These are phyloP conservation scores for Echria macrotheca DNA, from an alignment of 495 filamentous ascomycete species.

Conservation along the genomic window DNA sequence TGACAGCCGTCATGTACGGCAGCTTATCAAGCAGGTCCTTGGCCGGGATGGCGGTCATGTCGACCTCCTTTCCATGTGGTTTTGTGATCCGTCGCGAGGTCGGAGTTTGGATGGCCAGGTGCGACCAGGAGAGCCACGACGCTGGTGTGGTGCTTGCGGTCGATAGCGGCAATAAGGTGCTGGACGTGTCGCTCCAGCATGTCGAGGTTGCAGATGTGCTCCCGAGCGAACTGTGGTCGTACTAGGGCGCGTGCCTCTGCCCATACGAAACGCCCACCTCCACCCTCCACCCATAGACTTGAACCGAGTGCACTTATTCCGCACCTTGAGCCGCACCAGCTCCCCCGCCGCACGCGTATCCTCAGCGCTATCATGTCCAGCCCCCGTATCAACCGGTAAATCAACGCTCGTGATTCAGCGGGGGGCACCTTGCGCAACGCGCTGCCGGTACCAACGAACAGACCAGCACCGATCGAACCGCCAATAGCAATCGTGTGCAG, in stretches of 20 bases:
- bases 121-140: slow-evolving; percentile 51
- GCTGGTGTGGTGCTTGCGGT: slow-evolving; percentile 53
- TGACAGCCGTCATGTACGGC: slow-evolving; percentile 43
- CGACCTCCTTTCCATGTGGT: slow-evolving; percentile 43
- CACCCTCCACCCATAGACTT: too few species aligned
- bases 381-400: too few species aligned
- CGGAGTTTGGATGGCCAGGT: slow-evolving; percentile 52
- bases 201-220: slow-evolving; percentile 55
- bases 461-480: slow-evolving; percentile 53
- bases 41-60: slow-evolving; percentile 11
- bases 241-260: slow-evolving; percentile 57
- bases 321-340: too few species aligned
- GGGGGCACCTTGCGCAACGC: slow-evolving; percentile 43
- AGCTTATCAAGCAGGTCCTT: slow-evolving; percentile 32
- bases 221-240: slow-evolving; percentile 56
- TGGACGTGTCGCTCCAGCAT: slow-evolving; percentile 58
- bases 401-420: too few species aligned
- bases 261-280: too few species aligned
- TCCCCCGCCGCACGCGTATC: too few species aligned
- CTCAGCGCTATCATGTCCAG: too few species aligned
- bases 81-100: slow-evolving; percentile 42
- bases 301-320: too few species aligned
- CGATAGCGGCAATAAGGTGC: slow-evolving; percentile 36
- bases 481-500: slow-evolving; percentile 76
- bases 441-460: slow-evolving; percentile 50